These are phyloP conservation scores for Phytopythium vexans DNA, from an alignment of 352 stramenopile genomes.

Conservation along the genomic window DNA sequence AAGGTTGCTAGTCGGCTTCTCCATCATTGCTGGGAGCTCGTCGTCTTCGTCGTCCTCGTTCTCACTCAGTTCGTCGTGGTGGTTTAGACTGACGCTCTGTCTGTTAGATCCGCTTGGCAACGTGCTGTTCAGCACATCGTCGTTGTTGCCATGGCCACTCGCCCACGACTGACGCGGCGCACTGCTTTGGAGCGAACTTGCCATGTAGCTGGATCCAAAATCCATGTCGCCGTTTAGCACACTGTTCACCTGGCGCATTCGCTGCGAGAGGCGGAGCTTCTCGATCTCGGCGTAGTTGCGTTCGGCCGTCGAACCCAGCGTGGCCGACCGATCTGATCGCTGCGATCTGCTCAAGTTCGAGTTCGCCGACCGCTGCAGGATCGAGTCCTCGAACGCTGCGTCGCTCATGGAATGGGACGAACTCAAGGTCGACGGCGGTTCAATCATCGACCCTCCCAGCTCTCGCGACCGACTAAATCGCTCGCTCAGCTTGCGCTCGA, in stretches of 20 bases:
- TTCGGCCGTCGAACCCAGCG: constrained; percentile 30
- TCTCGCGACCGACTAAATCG: constrained; percentile 8
- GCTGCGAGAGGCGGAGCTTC: constrained; percentile 59
- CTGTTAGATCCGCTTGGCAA: neutral
- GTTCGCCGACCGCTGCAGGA: constrained; percentile 13
- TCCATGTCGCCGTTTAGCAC: constrained; percentile 55
- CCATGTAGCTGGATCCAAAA: constrained; percentile 57
- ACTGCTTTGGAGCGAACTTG: neutral
- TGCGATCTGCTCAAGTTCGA: neutral
- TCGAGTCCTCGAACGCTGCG: constrained; percentile 27
- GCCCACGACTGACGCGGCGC: too few relatives aligned
- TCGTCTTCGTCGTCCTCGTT: constrained; percentile 38
- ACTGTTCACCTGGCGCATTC: constrained; percentile 67
- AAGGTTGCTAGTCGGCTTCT: constrained; percentile 16
- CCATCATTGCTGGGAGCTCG: constrained; percentile 53
- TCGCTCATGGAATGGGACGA: constrained; percentile 23
- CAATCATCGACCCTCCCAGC: constrained; percentile 14
- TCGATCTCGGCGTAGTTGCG: constrained; percentile 58
- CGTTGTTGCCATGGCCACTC: neutral
- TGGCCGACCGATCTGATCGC: constrained; percentile 1
- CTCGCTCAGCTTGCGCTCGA: constrained; percentile 61
- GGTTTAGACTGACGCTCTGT: constrained; percentile 1
- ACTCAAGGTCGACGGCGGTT: constrained; percentile 38
- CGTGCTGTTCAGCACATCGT: neutral
- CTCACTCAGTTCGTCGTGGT: constrained; percentile 1